Evolutionary conservation across 2,329 filamentous ascomycete genomes (phyloP).

Genomic region (Cercospora sp.): DNA sequence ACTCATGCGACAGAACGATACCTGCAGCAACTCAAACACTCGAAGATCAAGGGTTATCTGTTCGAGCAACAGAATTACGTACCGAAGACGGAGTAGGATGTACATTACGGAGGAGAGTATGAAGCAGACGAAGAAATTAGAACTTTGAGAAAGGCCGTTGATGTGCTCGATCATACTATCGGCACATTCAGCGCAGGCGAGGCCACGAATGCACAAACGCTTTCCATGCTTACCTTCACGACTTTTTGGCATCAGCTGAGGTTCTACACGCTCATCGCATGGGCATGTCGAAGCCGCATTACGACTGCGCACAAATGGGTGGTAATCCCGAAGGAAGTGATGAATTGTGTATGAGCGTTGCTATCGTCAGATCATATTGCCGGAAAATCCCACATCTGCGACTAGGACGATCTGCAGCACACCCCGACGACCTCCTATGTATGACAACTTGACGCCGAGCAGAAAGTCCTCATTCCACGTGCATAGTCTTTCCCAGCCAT

Average conservation of each 20-base stretch:
- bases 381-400: not conserved
- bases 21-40: constrained; percentile 71
- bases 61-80: constrained; percentile 77
- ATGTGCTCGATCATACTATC: not conserved
- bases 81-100: constrained; percentile 25
- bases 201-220: not conserved
- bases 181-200: not conserved
- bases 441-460: not conserved
- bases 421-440: not conserved
- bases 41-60: constrained; percentile 75
- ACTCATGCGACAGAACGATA: constrained; percentile 65
- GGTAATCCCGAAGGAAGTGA: not conserved
- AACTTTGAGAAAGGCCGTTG: not conserved
- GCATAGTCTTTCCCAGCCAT: not conserved
- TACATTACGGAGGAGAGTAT: not conserved
- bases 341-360: not conserved
- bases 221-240: not conserved
- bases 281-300: not conserved
- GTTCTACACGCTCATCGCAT: not conserved
- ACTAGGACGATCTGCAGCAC: not conserved
- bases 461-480: not conserved
- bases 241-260: not conserved
- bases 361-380: not conserved
- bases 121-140: not conserved
- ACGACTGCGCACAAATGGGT: not conserved